These are phyloP conservation scores for Yamadazyma atlantica DNA, from an alignment of 1,139 yeast genomes.

Conservation along the genomic window DNA sequence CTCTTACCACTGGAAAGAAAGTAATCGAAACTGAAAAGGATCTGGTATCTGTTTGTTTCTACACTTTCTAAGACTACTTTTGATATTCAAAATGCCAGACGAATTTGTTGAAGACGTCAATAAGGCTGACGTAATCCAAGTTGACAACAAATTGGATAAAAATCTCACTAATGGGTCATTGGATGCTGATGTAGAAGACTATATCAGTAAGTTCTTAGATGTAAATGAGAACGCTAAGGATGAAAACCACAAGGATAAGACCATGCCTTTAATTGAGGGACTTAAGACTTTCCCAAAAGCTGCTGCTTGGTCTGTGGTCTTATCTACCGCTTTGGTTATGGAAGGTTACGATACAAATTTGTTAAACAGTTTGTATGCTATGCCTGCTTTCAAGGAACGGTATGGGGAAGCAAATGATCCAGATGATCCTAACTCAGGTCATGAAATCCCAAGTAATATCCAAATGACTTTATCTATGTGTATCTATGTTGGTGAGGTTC, in stretches of 20 bases:
- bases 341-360: slow-evolving; percentile 45
- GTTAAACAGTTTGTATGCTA: slow-evolving; percentile 36
- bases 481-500: slow-evolving; percentile 42
- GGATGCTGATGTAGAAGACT: slow-evolving; percentile 30
- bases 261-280: slow-evolving; percentile 43
- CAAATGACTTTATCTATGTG: slow-evolving; percentile 50
- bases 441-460: slow-evolving; percentile 45
- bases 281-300: slow-evolving; percentile 43
- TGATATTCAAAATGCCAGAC: neutral
- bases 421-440: slow-evolving; percentile 25
- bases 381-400: slow-evolving; percentile 35
- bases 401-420: slow-evolving; percentile 25
- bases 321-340: slow-evolving; percentile 42
- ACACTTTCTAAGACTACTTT: slow-evolving; percentile 1
- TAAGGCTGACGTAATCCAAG: slow-evolving; percentile 1
- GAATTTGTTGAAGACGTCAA: slow-evolving; percentile 9
- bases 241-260: slow-evolving; percentile 39
- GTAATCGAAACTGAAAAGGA: no score
- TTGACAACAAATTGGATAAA: slow-evolving; percentile 6
- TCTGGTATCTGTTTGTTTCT: slow-evolving; percentile 4
- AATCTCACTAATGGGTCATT: slow-evolving; percentile 7
- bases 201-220: slow-evolving; percentile 41
- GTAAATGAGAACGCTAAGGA: slow-evolving; percentile 42
- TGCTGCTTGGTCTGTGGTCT: slow-evolving; percentile 40
- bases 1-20: no score